Evolutionary conservation across 169 alveolate genomes (phyloP), one percentile per base, ranked within the genome.

Genomic region (Perkinsus olseni): DNA sequence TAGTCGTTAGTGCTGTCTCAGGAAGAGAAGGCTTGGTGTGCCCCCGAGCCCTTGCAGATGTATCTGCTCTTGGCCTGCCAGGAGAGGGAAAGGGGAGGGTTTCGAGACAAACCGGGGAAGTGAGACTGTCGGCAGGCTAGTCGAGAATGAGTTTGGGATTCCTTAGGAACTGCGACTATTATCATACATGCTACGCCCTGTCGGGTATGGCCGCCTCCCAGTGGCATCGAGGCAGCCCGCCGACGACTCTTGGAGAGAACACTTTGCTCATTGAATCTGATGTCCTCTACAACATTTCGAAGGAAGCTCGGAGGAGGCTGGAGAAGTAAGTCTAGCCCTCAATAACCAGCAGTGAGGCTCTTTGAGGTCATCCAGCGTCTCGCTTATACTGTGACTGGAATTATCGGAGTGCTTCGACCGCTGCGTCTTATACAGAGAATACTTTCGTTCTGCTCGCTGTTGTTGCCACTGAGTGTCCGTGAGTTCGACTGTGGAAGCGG

Each of bases 91-190:
- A 94, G 94, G 34, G 98, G 98, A 45, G 99, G 99, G 24, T 39
- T 98, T 3, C 94, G 96, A 74, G 99, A 98, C 94, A 97, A 97
- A 94, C 99, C 99, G n/a, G 97, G 98, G 4, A 97, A 97, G 94
- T 92, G 38, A 36, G 97, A 91, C n/a, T n/a, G n/a, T n/a, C n/a
- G n/a, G n/a, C n/a, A n/a, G n/a, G n/a, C n/a, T n/a, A n/a, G n/a
- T n/a, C n/a, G n/a, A n/a, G n/a, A n/a, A n/a, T n/a, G n/a, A n/a
- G n/a, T n/a, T n/a, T n/a, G n/a, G n/a, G n/a, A n/a, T n/a, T 17
- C 17, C n/a, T n/a, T 17, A 45, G 62, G 62, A 45, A 45, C 62
- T 45, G 98, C 6, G 99, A 98, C 95, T 94, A 95, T 50, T 98
- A 97, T 93, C 99, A 98, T 95, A 97, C 99, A 48, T 96, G 97